These are phyloP conservation scores for Aspergillus novofumigatus DNA, from an alignment of 2,329 filamentous ascomycete genomes.

Conservation along the genomic window DNA sequence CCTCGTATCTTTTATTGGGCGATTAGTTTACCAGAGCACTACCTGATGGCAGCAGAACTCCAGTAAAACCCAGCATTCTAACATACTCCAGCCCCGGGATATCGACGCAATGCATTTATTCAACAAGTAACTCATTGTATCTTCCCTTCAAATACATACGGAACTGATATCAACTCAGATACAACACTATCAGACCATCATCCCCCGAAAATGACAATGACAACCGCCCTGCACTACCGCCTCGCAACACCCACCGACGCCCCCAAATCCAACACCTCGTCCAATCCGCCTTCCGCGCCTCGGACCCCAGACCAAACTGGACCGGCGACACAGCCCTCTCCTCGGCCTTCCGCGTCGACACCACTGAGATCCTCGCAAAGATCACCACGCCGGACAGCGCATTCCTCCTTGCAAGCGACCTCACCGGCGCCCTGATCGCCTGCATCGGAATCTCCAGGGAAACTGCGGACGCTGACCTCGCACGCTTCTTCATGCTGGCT, in stretches of 20 bases:
- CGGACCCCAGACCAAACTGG: conserved; percentile 36
- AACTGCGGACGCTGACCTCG: not conserved
- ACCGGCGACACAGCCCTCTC: conserved; percentile 31
- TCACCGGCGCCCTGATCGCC: conserved; percentile 12
- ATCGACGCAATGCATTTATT: too few relatives aligned
- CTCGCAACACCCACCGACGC: conserved; percentile 37
- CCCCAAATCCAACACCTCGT: conserved; percentile 34
- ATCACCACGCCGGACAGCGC: conserved; percentile 27
- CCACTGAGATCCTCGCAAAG: conserved; percentile 17
- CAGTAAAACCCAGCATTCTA: too few relatives aligned
- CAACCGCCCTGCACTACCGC: conserved; percentile 14
- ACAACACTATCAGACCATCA: too few relatives aligned
- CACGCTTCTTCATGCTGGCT: not conserved
- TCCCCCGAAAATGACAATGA: too few relatives aligned
- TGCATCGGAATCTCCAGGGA: conserved; percentile 13
- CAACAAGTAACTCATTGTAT: too few relatives aligned
- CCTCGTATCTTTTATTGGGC: too few relatives aligned
- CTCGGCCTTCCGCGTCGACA: conserved; percentile 18
- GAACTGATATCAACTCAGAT: too few relatives aligned
- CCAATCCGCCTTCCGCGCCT: conserved; percentile 39
- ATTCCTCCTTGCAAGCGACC: conserved; percentile 20
- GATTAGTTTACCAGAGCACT: too few relatives aligned
- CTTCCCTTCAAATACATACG: too few relatives aligned
- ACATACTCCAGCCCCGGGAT: too few relatives aligned
- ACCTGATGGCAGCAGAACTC: too few relatives aligned